phyloP scores from a whole-genome alignment of 2,329 filamentous ascomycete genomes.

The Juglanconis juglandina region DNA sequence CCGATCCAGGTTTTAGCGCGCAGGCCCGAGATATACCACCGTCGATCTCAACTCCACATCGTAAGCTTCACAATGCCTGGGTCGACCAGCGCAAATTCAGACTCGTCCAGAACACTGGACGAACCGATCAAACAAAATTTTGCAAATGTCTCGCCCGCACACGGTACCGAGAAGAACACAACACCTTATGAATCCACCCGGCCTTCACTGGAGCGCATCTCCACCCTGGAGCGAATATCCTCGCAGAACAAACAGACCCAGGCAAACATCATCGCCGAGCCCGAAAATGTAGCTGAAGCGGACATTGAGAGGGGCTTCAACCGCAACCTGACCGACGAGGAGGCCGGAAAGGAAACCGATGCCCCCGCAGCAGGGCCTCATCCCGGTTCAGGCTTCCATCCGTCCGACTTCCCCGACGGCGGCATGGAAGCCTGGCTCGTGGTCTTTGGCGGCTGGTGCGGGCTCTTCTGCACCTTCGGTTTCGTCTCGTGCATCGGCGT shows the following conservation, averaged over 20 bases:
- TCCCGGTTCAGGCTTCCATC: constrained; percentile 19
- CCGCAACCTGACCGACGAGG: constrained; percentile 24
- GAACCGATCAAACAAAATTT: background rate
- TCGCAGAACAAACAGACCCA: constrained; percentile 32
- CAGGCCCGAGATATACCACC: background rate
- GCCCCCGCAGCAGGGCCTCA: background rate
- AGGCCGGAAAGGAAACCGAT: constrained; percentile 19
- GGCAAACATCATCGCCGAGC: constrained; percentile 32
- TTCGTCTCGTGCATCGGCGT: constrained; percentile 45
- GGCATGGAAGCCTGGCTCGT: constrained; percentile 48
- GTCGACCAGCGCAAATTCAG: constrained; percentile 4
- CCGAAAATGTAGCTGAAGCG: constrained; percentile 26
- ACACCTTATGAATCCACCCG: constrained; percentile 2
- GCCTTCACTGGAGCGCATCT: constrained; percentile 22
- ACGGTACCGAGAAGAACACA: background rate
- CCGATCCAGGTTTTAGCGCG: background rate
- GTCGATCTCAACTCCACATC: background rate
- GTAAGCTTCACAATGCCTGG: background rate
- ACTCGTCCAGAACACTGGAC: constrained; percentile 16
- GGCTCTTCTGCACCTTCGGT: constrained; percentile 37
- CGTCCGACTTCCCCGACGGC: constrained; percentile 50
- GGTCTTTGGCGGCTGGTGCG: constrained; percentile 36
- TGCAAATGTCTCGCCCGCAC: background rate
- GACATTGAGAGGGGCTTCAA: constrained; percentile 23
- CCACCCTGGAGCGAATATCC: constrained; percentile 17